Base-by-base conservation (phyloP, 805 yeast species). In the Ogataea ramenticola region DNA sequence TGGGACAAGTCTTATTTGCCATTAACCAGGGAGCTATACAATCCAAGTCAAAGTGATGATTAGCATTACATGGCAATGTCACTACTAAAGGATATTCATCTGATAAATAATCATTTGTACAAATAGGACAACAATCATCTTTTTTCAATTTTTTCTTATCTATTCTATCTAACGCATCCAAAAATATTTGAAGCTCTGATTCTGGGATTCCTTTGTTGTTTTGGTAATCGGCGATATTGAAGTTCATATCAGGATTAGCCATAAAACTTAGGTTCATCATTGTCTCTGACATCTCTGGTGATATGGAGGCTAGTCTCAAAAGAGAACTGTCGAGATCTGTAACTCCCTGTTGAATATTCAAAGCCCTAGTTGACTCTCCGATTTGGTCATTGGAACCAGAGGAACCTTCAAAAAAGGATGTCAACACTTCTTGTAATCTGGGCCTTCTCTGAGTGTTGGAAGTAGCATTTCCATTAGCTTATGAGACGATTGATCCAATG, bases 11-110 rank as follows among this genome's bases (percentile, higher is more conserved):
- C 1, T 75, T 67, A 52, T 83, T 79, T 42, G 79, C 67, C 49
- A 78, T 76, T 42, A 91, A 68, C 98, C 98, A 90, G 0, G 95
- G 93, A 0, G 84, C 82, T 33, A 91, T 80, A 60, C 97, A 90
- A 52, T 91, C 97, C 50, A 89, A 68, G 58, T 90, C 98, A 62
- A 86, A 90, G 36, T 72, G 72, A 61, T 90, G 98, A 32, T 68
- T 72, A 8, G 65, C 58, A 34, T 71, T 69, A 62, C 98, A 90
- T 3, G 82, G 82, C 22, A 90, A 68, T 51, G 74, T 68, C 16
- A 88, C 96, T 12, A 90, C 79, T 40, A 90, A 66, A 2, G 96
- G 96, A 54, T 82, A 81, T 39, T 78, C 68, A 57, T 88, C 95
- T 30, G 80, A 83, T 3, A 74, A 66, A 54, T 79, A 90, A 46